Evolutionary conservation across 352 stramenopile genomes (phyloP).

Genomic region (Phytophthora crassamura): DNA sequence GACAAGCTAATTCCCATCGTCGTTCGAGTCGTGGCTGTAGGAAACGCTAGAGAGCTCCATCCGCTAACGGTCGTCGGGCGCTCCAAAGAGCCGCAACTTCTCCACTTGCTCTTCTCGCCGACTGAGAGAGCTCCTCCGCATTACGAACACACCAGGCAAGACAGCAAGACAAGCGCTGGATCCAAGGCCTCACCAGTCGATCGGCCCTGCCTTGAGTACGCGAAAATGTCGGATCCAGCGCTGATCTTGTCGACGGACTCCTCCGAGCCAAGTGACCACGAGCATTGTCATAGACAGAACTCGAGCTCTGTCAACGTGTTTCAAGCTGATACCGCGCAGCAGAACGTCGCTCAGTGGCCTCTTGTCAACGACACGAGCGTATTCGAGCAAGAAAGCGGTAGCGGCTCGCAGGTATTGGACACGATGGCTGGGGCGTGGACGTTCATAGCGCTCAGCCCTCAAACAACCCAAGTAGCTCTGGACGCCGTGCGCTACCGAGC

Average conservation of each 20-base stretch:
- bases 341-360: conserved; percentile 7
- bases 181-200: too few relatives aligned
- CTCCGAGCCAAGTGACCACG: conserved; percentile 5
- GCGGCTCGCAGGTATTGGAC: conserved; percentile 17
- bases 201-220: too few relatives aligned
- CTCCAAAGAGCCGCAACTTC: too few relatives aligned
- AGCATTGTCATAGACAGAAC: conserved; percentile 17
- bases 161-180: too few relatives aligned
- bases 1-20: too few relatives aligned
- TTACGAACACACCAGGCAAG: too few relatives aligned
- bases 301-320: conserved; percentile 10
- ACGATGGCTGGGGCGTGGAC: conserved; percentile 32
- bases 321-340: neutral
- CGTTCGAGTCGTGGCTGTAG: too few relatives aligned
- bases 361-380: neutral
- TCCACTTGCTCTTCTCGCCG: too few relatives aligned
- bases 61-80: too few relatives aligned
- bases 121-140: too few relatives aligned
- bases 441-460: conserved; percentile 19
- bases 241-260: neutral
- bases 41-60: too few relatives aligned
- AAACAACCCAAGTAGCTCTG: conserved; percentile 38
- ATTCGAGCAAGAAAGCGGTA: neutral
- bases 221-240: neutral
- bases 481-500: conserved; percentile 46